Conservation (phyloP, 495 filamentous ascomycete species). For the Daldinia concentrica region DNA sequence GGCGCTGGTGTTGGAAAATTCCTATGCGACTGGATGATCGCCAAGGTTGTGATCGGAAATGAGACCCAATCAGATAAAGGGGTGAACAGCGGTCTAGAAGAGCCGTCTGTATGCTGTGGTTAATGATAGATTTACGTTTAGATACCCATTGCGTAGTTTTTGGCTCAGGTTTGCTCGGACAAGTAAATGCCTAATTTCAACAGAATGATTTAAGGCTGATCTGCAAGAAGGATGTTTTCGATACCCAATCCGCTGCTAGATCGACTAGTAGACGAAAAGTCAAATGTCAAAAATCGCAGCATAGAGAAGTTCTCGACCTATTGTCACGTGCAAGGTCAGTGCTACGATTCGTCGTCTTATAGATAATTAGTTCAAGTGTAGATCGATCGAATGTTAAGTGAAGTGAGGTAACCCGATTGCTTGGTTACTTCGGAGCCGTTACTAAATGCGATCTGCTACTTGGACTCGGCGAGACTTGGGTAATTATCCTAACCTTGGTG, state of each 20-base stretch:
- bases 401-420: neutral
- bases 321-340: neutral
- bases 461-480: neutral
- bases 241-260: neutral
- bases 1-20: slow-evolving; percentile 60
- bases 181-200: slow-evolving; percentile 3
- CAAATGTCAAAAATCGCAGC: neutral
- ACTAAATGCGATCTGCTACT: neutral
- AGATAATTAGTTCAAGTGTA: neutral
- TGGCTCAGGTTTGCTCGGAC: neutral
- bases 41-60: slow-evolving; percentile 36
- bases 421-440: neutral
- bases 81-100: slow-evolving; percentile 25
- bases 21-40: slow-evolving; percentile 53
- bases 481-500: neutral
- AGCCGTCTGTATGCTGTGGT: slow-evolving; percentile 46
- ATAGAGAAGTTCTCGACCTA: neutral
- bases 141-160: slow-evolving; percentile 27
- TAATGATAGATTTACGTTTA: slow-evolving; percentile 29
- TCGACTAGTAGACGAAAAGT: neutral
- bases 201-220: neutral
- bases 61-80: slow-evolving; percentile 20
- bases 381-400: neutral
- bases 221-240: neutral
- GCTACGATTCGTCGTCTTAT: neutral